These are phyloP conservation scores for Cardamine chenopodiifolia DNA, from an alignment of 345 rosid genomes.

Conservation along the genomic window DNA sequence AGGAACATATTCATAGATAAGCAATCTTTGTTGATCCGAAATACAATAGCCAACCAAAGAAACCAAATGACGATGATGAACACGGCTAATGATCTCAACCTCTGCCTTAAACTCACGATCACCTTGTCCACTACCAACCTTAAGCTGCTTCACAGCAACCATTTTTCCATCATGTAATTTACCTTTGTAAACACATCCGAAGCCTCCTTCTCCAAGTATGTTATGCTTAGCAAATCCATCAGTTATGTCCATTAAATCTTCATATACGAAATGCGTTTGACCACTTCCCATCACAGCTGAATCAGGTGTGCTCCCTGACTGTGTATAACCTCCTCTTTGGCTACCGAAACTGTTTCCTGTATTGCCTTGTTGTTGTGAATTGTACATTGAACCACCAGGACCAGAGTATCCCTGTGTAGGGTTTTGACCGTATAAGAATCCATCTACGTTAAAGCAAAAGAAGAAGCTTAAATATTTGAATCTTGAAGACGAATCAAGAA, in stretches of 20 bases:
- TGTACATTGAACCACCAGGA: conserved; percentile 42
- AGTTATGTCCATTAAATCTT: conserved; percentile 85
- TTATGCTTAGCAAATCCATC: conserved; percentile 68
- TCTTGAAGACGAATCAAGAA: background rate
- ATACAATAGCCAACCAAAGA: conserved; percentile 89
- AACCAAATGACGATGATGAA: conserved; percentile 94
- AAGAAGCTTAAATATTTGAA: background rate
- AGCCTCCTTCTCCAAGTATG: conserved; percentile 93
- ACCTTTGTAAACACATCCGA: conserved; percentile 88
- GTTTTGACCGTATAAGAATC: conserved; percentile 53
- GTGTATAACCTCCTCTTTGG: conserved; percentile 42
- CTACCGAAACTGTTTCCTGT: conserved; percentile 55
- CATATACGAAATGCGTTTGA: conserved; percentile 65
- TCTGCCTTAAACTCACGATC: conserved; percentile 95
- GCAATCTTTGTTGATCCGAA: conserved; percentile 62
- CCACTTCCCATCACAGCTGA: conserved; percentile 52
- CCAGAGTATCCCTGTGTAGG: conserved; percentile 46
- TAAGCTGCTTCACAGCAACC: conserved; percentile 94
- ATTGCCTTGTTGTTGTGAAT: conserved; percentile 46
- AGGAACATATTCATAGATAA: conserved; percentile 90
- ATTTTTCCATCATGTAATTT: conserved; percentile 52
- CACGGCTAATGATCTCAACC: conserved; percentile 92
- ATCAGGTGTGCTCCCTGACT: conserved; percentile 51
- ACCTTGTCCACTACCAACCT: conserved; percentile 95
- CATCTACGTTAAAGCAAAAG: conserved; percentile 47